phyloP scores from a whole-genome alignment of 1,284 basidiomycete genomes.

The Ganoderma boninense region DNA sequence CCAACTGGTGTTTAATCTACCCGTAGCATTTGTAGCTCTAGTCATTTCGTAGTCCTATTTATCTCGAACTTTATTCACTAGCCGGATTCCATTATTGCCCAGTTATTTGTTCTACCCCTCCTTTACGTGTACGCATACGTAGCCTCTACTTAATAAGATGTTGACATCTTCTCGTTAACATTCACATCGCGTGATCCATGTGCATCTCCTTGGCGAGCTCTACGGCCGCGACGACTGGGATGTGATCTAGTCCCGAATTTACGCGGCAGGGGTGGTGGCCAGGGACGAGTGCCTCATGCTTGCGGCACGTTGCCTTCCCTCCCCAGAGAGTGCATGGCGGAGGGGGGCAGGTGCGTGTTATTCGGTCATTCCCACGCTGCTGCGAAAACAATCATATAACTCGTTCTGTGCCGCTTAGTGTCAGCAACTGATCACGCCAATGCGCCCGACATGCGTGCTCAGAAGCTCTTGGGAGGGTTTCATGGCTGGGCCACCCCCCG shows the following conservation, averaged over 20 bases:
- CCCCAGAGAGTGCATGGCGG: neutral
- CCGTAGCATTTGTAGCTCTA: constrained; percentile 17
- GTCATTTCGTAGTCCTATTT: constrained; percentile 7
- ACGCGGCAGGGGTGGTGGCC: neutral
- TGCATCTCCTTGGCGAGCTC: neutral
- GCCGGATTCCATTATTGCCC: neutral
- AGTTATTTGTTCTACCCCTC: neutral
- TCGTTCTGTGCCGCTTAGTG: neutral
- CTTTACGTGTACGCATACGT: neutral
- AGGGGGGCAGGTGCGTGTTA: neutral
- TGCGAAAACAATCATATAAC: constrained; percentile 2
- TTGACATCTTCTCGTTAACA: neutral
- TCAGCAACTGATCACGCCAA: neutral
- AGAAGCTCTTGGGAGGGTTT: neutral
- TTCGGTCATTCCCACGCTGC: constrained; percentile 2
- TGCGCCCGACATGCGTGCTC: neutral
- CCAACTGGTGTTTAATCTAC: constrained; percentile 8
- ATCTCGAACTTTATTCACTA: neutral
- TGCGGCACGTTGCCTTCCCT: neutral
- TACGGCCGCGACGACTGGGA: neutral
- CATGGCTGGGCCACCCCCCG: neutral
- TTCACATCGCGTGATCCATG: neutral
- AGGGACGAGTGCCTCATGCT: neutral
- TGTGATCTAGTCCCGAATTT: neutral
- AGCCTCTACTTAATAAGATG: constrained; percentile 4